A percentile compares a stretch with the other conserved stretches of the same genome.
These are phyloP conservation scores for Floccularia luteovirens DNA, from an alignment of 768 basidiomycete genomes.

Conservation along the genomic window DNA sequence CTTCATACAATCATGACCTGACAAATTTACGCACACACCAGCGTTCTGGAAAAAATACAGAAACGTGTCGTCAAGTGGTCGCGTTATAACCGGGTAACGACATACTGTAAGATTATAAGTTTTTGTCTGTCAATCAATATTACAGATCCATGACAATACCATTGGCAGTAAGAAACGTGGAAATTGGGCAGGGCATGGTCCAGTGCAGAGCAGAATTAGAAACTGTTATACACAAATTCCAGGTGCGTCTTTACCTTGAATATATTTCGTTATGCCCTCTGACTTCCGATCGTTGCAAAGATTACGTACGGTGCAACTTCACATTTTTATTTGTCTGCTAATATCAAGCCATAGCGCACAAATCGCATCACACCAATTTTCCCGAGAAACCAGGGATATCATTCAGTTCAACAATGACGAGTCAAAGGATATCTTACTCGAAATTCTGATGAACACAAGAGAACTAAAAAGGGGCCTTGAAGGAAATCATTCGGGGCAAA, in stretches of 20 bases:
- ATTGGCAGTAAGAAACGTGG: constrained; percentile 31
- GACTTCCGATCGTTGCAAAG: no score
- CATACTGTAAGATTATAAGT: constrained; percentile 25
- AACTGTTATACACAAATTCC: constrained; percentile 30
- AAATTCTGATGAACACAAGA: constrained; percentile 26
- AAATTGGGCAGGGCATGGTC: constrained; percentile 39
- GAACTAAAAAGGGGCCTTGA: constrained; percentile 29
- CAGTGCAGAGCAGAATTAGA: constrained; percentile 34
- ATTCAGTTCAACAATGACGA: constrained; percentile 22
- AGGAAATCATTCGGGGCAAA: constrained; percentile 30
- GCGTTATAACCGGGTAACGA: constrained; percentile 24
- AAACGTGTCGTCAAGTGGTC: constrained; percentile 30
- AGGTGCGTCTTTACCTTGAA: constrained; percentile 29
- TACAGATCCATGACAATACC: background rate
- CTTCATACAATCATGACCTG: background rate
- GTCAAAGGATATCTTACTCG: constrained; percentile 28
- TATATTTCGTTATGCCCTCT: background rate
- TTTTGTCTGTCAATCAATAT: background rate
- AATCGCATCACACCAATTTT: constrained; percentile 17
- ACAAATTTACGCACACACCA: constrained; percentile 10
- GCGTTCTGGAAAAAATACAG: constrained; percentile 33
- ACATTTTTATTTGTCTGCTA: background rate
- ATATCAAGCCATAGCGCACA: constrained; percentile 14
- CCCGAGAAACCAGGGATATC: constrained; percentile 19
- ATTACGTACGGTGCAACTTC: no score